Conservation (phyloP, 805 yeast genomes). For the Candida nemodendra region DNA sequence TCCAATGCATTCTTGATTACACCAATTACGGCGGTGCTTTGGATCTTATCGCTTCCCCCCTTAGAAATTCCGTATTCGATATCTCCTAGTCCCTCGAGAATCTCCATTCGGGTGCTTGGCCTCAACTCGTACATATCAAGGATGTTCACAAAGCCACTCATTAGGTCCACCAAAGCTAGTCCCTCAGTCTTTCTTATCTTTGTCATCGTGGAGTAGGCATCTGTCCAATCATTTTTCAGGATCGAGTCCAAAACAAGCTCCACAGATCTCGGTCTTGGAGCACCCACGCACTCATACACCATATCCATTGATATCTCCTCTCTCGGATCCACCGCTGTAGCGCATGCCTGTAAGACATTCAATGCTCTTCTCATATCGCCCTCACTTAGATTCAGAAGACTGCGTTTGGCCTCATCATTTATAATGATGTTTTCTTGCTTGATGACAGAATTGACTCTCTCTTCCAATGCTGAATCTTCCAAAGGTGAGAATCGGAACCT, state of each 20-base stretch:
- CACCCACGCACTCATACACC: conserved; percentile 93
- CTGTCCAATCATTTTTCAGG: conserved; percentile 84
- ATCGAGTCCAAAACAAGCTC: conserved; percentile 73
- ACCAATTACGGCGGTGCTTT: conserved; percentile 86
- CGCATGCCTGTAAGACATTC: conserved; percentile 91
- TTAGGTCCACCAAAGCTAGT: conserved; percentile 81
- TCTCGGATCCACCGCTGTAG: conserved; percentile 59
- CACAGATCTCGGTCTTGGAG: conserved; percentile 87
- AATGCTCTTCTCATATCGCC: conserved; percentile 98
- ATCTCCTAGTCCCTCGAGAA: conserved; percentile 75
- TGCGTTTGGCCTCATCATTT: conserved; percentile 54
- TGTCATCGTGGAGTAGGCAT: conserved; percentile 66
- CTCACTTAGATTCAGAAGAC: conserved; percentile 69
- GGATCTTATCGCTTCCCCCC: conserved; percentile 91
- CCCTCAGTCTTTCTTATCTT: conserved; percentile 72
- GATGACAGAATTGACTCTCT: conserved; percentile 67
- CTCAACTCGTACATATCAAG: conserved; percentile 67
- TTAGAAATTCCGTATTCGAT: conserved; percentile 87
- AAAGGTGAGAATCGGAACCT: conserved; percentile 91
- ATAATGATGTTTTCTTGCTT: conserved; percentile 64
- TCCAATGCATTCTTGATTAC: conserved; percentile 72
- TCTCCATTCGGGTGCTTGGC: conserved; percentile 56
- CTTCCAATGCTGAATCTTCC: conserved; percentile 60
- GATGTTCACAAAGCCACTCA: conserved; percentile 72
- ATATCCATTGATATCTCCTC: conserved; percentile 66